Base-by-base conservation (phyloP, 2,329 filamentous ascomycete genomes). In the Clathrospora elynae region DNA sequence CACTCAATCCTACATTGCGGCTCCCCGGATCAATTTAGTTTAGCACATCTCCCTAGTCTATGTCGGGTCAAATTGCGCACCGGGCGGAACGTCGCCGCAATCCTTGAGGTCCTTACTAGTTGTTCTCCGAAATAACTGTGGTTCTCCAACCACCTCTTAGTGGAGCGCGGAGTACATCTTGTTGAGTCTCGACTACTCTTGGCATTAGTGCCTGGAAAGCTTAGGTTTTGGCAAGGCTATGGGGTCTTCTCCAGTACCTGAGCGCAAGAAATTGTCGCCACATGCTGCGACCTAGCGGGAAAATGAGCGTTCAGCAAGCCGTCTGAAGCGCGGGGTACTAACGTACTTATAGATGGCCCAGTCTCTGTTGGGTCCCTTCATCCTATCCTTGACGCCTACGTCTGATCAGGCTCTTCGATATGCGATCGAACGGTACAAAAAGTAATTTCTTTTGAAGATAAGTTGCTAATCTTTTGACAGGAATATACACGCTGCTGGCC, bases 191-290 rank as follows among this genome's bases (percentile, higher is more conserved):
- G 47, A 42, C 43, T 49, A 35, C 29, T 41, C 55, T 58, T 56
- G 43, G 55, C 52, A 23, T 32, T 47, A 49, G 47, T 55, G 55
- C 55, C 55, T 57, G 37, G 35, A 8, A 18, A 42, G 54, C 49
- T 57, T 55, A 29, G 29, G 23, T 36, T 22, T 24, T 19, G 22
- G 42, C 32, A 12, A 18, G 23, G 12, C 19, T n/a, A 31, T 18
- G 14, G 24, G 14, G 12, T 25, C 6, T 23, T 35, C n/a, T 35
- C 22, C 26, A 20, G 20, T 16, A 6, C n/a, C 17, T 30, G 13
- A 28, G 23, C 30, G 35, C 33, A 14, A 29, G 8, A 6, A 22
- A 26, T 4, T 24, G 8, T 16, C 23, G 13, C 3, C 17, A 26
- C 31, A 31, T 33, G 46, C 37, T 32, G 20, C 30, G 30, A 12